Evolutionary conservation across 208 protist genomes (phyloP).

Genomic region (Trypanosoma melophagium): DNA sequence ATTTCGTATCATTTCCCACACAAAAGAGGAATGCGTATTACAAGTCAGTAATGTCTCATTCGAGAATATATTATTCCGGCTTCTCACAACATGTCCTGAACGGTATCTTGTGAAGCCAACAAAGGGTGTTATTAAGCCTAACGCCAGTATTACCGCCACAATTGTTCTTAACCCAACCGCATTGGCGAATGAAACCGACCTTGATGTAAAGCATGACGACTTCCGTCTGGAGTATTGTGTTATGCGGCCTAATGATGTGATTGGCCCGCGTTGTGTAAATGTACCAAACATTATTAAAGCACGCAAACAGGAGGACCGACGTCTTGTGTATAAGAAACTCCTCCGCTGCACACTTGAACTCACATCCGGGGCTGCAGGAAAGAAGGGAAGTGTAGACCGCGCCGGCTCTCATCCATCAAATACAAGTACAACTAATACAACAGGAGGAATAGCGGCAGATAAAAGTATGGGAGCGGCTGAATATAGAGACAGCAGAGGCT

Average conservation of each 20-base stretch:
- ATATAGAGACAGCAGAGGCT: no score
- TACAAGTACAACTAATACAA: no score
- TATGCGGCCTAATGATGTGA: conserved; percentile 49
- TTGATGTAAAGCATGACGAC: conserved; percentile 49
- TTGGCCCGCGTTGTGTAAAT: conserved; percentile 61
- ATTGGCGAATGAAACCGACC: conserved; percentile 15
- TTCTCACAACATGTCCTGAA: conserved; percentile 65
- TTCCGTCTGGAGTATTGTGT: conserved; percentile 77
- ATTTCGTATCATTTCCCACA: conserved; percentile 53
- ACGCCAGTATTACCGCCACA: conserved; percentile 51
- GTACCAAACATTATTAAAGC: conserved; percentile 67
- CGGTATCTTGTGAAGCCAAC: conserved; percentile 76
- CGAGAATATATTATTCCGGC: conserved; percentile 68
- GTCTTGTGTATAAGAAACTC: conserved; percentile 50
- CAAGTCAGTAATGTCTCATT: conserved; percentile 79
- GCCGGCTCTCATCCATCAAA: no score
- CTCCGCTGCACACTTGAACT: conserved; percentile 45
- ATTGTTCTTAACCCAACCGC: conserved; percentile 65
- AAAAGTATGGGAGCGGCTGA: no score
- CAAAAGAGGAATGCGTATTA: conserved; percentile 68
- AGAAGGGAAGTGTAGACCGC: background rate
- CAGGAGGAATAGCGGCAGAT: background rate
- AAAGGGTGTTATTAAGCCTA: conserved; percentile 73
- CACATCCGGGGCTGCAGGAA: background rate
- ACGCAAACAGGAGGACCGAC: conserved; percentile 47